These are phyloP conservation scores for Paragyromitra xinjiangensis DNA, from an alignment of 495 filamentous ascomycete genomes.

Conservation along the genomic window DNA sequence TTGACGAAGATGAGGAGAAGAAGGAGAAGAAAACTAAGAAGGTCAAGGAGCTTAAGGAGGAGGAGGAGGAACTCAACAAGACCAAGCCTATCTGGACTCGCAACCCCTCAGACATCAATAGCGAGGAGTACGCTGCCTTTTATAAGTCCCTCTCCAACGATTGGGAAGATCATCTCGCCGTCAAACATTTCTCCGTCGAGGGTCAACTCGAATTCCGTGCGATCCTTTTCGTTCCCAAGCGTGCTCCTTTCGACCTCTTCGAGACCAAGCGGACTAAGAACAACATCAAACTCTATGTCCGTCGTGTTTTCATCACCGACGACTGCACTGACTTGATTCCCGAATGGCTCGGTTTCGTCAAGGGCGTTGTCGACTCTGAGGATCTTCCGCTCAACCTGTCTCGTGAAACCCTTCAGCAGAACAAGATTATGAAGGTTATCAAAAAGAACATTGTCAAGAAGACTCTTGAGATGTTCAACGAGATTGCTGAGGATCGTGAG, in stretches of 20 bases:
- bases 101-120: constrained; percentile 92
- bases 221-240: constrained; percentile 99
- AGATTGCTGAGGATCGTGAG: constrained; percentile 99
- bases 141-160: constrained; percentile 99
- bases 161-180: constrained; percentile 98
- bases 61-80: constrained; percentile 99
- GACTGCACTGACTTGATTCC: constrained; percentile 98
- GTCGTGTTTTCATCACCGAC: constrained; percentile 99
- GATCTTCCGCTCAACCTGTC: constrained; percentile 98
- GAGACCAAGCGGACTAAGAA: constrained; percentile 99
- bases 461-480: constrained; percentile 97
- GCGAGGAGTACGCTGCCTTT: constrained; percentile 97
- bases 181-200: constrained; percentile 99
- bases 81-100: constrained; percentile 99
- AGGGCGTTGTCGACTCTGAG: constrained; percentile 99
- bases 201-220: constrained; percentile 99
- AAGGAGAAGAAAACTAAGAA: constrained; percentile 98
- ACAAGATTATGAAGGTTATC: constrained; percentile 99
- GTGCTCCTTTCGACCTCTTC: constrained; percentile 98
- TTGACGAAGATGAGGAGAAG: constrained; percentile 84
- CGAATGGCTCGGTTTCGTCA: constrained; percentile 99
- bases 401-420: constrained; percentile 99
- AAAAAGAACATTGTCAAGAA: constrained; percentile 99
- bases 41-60: constrained; percentile 96
- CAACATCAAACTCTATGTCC: constrained; percentile 99